Evolutionary conservation across 164 flowering plant species (phyloP).

Genomic region (Tetracentron sinense): DNA sequence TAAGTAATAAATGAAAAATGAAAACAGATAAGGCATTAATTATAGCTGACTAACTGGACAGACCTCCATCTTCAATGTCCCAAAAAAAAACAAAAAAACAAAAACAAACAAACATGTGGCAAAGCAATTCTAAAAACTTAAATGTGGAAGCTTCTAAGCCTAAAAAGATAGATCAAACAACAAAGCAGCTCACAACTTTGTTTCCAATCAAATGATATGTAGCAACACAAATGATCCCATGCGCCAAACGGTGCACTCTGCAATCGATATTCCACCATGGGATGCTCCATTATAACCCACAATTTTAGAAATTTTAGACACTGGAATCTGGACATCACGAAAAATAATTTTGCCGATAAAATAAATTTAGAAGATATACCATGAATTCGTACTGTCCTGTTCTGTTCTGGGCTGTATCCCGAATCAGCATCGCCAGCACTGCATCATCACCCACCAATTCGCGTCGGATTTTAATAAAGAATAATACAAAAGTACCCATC

Average conservation of each 20-base stretch:
- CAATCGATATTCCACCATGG: constrained; percentile 6
- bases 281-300: background rate
- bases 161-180: background rate
- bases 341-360: background rate
- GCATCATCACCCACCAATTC: constrained; percentile 10
- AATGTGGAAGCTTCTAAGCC: too few species aligned
- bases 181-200: constrained; percentile 62
- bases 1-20: too few species aligned
- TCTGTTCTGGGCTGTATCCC: constrained; percentile 73
- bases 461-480: too few species aligned
- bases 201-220: constrained; percentile 52
- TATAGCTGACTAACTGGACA: constrained; percentile 69
- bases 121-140: too few species aligned
- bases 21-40: too few species aligned
- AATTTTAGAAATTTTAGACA: background rate
- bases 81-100: constrained; percentile 22
- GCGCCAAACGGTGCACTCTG: constrained; percentile 83
- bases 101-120: background rate
- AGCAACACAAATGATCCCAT: constrained; percentile 66
- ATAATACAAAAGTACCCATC: too few species aligned
- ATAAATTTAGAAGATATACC: constrained; percentile 32
- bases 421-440: constrained; percentile 77
- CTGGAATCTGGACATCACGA: too few species aligned
- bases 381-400: constrained; percentile 71
- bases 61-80: constrained; percentile 70